Base-by-base conservation (phyloP, 2,329 filamentous ascomycete species). In the Cyclaneusma minus region DNA sequence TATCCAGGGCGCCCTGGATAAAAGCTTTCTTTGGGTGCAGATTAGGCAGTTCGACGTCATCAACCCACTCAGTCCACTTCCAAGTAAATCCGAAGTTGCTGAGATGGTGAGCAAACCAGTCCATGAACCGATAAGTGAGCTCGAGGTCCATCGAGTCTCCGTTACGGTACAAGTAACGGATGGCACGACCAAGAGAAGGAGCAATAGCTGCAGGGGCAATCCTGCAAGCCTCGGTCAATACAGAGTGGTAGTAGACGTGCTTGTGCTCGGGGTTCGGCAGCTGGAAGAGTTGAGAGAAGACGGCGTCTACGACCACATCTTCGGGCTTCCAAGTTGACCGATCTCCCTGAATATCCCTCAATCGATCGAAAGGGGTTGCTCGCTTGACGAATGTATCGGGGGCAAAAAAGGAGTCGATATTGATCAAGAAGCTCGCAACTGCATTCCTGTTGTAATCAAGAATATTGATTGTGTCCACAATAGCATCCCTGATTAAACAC, bases 31-130 rank as follows among this genome's bases (percentile, higher is more conserved):
- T 79, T 1, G 89, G 85, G 47, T 93, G 72, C 17, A 89, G 56
- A 33, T 76, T 61, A 0, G 81, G 68, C 14, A 91, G 64, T 22
- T 71, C 64, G 10, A 93, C 72, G 47, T 95, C 84, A 10, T 85
- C 82, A 24, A 80, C 66, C 89, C 89, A 98, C 55, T 98, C 89
- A 10, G 79, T 76, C 89, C 89, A 98, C 54, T 95, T 95, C 89
- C 89, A 98, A 7, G 89, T 89, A 49, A 95, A 98, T 28, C 92
- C 89, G 48, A 98, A 98, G 56, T 98, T 98, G 56, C 85, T 94
- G 38, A 98, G 58, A 56, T 98, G 89, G 50, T 98, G 89, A 11
- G 87, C 70, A 47, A 98, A 98, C 89, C 89, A 98, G 49, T 95
- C 87, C 47, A 93, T 62, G 54, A 95, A 95, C 14, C 89, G 71